phyloP scores from a whole-genome alignment of 129 eudicot species.

The Artemisia annua region DNA sequence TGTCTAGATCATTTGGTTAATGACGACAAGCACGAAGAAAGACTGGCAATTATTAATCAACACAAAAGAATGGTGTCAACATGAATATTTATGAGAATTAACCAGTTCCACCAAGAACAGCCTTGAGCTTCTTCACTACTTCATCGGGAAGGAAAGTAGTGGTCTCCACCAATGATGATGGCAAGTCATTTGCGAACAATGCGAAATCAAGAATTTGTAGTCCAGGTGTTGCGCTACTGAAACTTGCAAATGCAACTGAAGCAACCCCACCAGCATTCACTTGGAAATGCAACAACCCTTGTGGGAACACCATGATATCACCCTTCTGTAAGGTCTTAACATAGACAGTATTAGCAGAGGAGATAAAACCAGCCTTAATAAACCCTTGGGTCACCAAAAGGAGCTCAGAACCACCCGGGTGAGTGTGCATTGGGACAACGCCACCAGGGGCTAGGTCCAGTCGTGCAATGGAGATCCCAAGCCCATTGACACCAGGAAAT shows the following conservation, averaged over 20 bases:
- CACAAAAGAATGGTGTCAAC: constrained; percentile 19
- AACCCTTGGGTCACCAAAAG: constrained; percentile 65
- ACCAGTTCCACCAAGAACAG: constrained; percentile 77
- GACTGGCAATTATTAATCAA: background rate
- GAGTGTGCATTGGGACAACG: constrained; percentile 82
- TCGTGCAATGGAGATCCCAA: constrained; percentile 69
- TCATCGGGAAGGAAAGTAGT: constrained; percentile 69
- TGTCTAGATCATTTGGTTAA: constrained; percentile 19
- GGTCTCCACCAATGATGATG: constrained; percentile 48
- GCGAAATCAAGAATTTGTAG: constrained; percentile 70
- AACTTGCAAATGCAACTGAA: constrained; percentile 67
- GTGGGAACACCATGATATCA: constrained; percentile 80
- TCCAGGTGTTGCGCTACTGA: constrained; percentile 75
- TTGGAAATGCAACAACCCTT: constrained; percentile 81
- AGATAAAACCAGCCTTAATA: constrained; percentile 57
- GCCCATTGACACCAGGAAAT: constrained; percentile 77
- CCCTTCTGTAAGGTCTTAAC: constrained; percentile 55
- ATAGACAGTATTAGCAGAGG: constrained; percentile 61
- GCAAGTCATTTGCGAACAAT: constrained; percentile 56
- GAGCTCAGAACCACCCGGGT: constrained; percentile 68
- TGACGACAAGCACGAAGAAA: constrained; percentile 15
- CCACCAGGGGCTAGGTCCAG: constrained; percentile 71
- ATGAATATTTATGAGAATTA: constrained; percentile 10
- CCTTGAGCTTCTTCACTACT: constrained; percentile 67
- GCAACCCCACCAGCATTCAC: constrained; percentile 56